These are phyloP conservation scores for Cryoendolithus antarcticus DNA, from an alignment of 2,329 filamentous ascomycete genomes.

Conservation along the genomic window DNA sequence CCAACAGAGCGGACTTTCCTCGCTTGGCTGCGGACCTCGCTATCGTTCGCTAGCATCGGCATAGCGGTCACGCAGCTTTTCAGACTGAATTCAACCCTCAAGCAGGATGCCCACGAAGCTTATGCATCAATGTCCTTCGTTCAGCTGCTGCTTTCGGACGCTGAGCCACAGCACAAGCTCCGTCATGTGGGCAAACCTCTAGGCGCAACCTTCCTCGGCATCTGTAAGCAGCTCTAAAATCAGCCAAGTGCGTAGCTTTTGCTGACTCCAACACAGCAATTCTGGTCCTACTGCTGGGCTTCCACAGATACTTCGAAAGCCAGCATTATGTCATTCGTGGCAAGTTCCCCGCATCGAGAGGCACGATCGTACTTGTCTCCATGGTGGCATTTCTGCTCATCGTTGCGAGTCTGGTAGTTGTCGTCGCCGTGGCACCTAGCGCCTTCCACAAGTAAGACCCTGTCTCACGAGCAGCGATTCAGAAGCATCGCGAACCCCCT, in stretches of 20 bases:
- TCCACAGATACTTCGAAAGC: constrained; percentile 63
- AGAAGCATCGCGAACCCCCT: too few relatives aligned
- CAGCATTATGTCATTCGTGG: constrained; percentile 70
- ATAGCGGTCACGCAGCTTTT: constrained; percentile 78
- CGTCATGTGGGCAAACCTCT: constrained; percentile 58
- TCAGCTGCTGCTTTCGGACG: constrained; percentile 3
- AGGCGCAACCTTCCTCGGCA: constrained; percentile 63
- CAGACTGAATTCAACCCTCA: constrained; percentile 59
- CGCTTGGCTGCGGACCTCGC: constrained; percentile 70
- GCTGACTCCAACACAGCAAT: constrained; percentile 37
- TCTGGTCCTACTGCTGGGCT: constrained; percentile 61
- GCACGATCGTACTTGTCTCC: constrained; percentile 59
- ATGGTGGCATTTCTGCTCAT: constrained; percentile 50
- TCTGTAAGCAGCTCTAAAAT: constrained; percentile 28
- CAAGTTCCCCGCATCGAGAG: constrained; percentile 68
- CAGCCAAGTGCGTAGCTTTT: not conserved
- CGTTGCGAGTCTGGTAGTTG: constrained; percentile 46
- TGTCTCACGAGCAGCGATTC: too few relatives aligned
- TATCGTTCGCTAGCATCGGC: constrained; percentile 71
- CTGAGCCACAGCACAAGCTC: constrained; percentile 3
- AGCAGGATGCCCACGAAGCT: constrained; percentile 9
- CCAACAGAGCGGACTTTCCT: constrained; percentile 65
- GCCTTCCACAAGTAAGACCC: constrained; percentile 24
- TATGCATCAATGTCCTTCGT: constrained; percentile 3
- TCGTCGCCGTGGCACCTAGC: constrained; percentile 41